A percentile compares a stretch with the other conserved stretches of the same genome.
phyloP scores from a whole-genome alignment of 164 flowering plant genomes.

The Vitis rupestris region DNA sequence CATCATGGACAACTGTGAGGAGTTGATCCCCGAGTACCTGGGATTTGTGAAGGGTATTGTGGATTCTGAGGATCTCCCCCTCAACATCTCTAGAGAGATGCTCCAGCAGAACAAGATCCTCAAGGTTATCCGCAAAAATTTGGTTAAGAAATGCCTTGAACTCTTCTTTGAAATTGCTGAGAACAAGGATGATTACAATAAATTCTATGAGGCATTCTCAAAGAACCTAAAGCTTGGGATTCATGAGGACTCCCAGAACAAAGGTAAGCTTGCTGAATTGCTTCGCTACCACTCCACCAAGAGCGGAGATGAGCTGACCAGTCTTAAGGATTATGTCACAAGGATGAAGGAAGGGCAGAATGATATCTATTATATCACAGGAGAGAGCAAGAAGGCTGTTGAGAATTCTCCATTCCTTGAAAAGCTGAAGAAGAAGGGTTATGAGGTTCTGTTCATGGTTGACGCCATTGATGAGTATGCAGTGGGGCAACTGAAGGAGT shows the following conservation, averaged over 20 bases:
- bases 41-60: constrained; percentile 8
- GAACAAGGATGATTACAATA: constrained; percentile 7
- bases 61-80: constrained; percentile 11
- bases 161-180: constrained; percentile 9
- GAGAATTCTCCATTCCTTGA: constrained; percentile 10
- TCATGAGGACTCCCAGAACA: constrained; percentile 8
- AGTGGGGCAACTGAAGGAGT: constrained; percentile 9
- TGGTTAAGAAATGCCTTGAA: constrained; percentile 10
- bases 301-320: constrained; percentile 7
- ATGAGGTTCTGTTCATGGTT: constrained; percentile 6
- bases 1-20: constrained; percentile 12
- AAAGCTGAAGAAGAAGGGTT: constrained; percentile 10
- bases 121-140: constrained; percentile 11
- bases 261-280: constrained; percentile 3
- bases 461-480: constrained; percentile 5
- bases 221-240: constrained; percentile 1
- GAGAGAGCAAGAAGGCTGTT: constrained; percentile 6
- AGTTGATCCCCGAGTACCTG: constrained; percentile 8
- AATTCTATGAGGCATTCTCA: constrained; percentile 2
- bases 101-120: background rate
- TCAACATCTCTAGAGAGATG: constrained; percentile 9
- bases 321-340: constrained; percentile 10
- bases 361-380: constrained; percentile 3
- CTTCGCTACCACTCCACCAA: constrained; percentile 9
- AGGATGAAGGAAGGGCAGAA: constrained; percentile 11